Evolutionary conservation across 148 eudicot species (phyloP).

Genomic region (Vaccinium myrtillus): DNA sequence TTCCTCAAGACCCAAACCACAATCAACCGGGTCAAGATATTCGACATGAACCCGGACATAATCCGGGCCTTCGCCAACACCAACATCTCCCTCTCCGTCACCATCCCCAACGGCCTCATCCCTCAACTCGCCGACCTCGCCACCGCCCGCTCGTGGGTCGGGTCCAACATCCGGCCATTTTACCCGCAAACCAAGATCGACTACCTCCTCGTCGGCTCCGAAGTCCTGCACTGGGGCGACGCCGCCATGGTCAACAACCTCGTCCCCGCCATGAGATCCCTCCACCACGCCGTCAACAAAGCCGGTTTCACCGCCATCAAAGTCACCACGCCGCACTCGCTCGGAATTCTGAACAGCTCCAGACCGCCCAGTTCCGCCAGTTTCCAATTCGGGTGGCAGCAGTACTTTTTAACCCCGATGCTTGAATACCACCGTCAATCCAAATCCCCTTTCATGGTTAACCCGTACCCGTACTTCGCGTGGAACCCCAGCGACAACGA

Average conservation of each 20-base stretch:
- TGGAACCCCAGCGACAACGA: conserved; percentile 33
- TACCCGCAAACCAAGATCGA: conserved; percentile 52
- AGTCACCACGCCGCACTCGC: conserved; percentile 66
- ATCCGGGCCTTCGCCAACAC: conserved; percentile 66
- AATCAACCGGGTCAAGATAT: conserved; percentile 63
- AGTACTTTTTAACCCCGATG: conserved; percentile 54
- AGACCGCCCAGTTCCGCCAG: conserved; percentile 60
- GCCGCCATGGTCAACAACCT: conserved; percentile 45
- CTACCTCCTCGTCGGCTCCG: conserved; percentile 56
- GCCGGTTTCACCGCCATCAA: conserved; percentile 40
- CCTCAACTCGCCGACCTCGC: conserved; percentile 38
- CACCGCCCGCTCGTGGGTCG: conserved; percentile 55
- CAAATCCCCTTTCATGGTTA: conserved; percentile 67
- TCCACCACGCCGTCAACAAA: conserved; percentile 39
- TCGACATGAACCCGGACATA: conserved; percentile 66
- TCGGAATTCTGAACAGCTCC: conserved; percentile 49
- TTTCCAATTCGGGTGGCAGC: conserved; percentile 71
- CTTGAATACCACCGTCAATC: conserved; percentile 60
- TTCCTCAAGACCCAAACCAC: conserved; percentile 52
- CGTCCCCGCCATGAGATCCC: conserved; percentile 64
- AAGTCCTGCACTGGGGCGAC: conserved; percentile 82
- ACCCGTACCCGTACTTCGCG: conserved; percentile 85
- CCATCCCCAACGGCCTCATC: conserved; percentile 72
- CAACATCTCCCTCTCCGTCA: conserved; percentile 54
- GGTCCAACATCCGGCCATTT: conserved; percentile 45